A percentile compares a stretch with the other conserved stretches of the same genome.
Conservation (phyloP, 2,329 filamentous ascomycete species). For the Penicillium sp. region DNA sequence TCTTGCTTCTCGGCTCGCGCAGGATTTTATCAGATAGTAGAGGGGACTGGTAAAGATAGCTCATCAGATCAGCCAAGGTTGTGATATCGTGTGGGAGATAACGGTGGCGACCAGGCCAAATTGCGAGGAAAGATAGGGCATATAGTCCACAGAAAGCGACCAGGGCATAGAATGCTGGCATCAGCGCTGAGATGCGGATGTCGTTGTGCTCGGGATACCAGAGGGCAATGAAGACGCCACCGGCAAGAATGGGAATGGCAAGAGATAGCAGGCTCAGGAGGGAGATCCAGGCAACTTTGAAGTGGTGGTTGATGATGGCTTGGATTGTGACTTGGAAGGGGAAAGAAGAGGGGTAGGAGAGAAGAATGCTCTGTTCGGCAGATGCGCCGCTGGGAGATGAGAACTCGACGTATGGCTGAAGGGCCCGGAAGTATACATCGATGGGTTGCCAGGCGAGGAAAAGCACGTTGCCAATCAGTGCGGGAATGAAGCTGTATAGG, state of each 20-base stretch:
- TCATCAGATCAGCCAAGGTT: conserved; percentile 73
- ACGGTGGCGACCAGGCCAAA: conserved; percentile 61
- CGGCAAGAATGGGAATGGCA: conserved; percentile 58
- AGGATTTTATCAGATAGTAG: conserved; percentile 73
- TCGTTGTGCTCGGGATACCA: conserved; percentile 50
- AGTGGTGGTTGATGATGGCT: conserved; percentile 57
- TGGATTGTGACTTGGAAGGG: conserved; percentile 55
- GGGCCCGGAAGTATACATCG: conserved; percentile 59
- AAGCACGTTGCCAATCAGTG: conserved; percentile 57
- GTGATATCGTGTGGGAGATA: conserved; percentile 72
- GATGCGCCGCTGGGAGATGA: conserved; percentile 52
- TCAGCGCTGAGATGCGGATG: conserved; percentile 66
- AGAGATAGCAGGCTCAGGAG: conserved; percentile 54
- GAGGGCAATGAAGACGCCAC: conserved; percentile 63
- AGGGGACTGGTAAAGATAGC: conserved; percentile 71
- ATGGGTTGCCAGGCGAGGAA: conserved; percentile 61
- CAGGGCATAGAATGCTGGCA: conserved; percentile 71
- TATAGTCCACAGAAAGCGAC: conserved; percentile 71
- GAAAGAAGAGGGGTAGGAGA: conserved; percentile 56
- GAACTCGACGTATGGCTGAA: conserved; percentile 59
- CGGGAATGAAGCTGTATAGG: conserved; percentile 68
- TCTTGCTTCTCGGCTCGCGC: conserved; percentile 63
- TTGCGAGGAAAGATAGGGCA: conserved; percentile 59
- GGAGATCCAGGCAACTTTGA: conserved; percentile 57
- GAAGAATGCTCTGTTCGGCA: conserved; percentile 56